phyloP scores from a whole-genome alignment of 345 rosid species.

The Excoecaria cochinchinensis region DNA sequence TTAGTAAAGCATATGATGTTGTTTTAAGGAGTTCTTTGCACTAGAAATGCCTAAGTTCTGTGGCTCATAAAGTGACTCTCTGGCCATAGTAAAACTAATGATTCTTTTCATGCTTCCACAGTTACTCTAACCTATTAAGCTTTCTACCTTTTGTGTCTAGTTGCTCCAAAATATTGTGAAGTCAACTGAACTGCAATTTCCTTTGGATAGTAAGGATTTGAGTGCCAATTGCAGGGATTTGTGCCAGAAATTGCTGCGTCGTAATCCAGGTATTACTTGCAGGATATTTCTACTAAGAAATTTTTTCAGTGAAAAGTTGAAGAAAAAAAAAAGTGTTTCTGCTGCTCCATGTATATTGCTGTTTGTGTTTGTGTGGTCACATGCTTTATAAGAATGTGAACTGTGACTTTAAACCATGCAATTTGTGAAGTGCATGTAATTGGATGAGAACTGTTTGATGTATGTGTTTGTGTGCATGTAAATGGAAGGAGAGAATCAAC shows the following conservation, averaged over 20 bases:
- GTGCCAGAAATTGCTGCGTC: constrained; percentile 82
- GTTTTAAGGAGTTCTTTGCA: background rate
- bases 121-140: constrained; percentile 10
- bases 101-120: constrained; percentile 6
- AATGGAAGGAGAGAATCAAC: constrained; percentile 5
- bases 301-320: constrained; percentile 11
- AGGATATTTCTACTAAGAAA: constrained; percentile 12
- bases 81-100: constrained; percentile 3
- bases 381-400: background rate
- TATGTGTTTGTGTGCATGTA: background rate
- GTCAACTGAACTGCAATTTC: constrained; percentile 80
- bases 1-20: constrained; percentile 2
- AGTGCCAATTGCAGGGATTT: constrained; percentile 75
- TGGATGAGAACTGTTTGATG: constrained; percentile 7
- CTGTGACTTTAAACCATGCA: background rate
- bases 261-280: constrained; percentile 72
- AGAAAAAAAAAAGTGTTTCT: background rate
- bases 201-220: constrained; percentile 54
- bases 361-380: background rate
- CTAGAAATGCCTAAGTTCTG: constrained; percentile 3
- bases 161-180: constrained; percentile 86
- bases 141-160: constrained; percentile 44
- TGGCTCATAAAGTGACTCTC: constrained; percentile 7
- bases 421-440: background rate
- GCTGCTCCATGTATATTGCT: background rate